Percentiles rank a stretch among this genome's conserved stretches.
These are phyloP conservation scores for Daldinia decipiens DNA, from an alignment of 495 filamentous ascomycete genomes.

Conservation along the genomic window DNA sequence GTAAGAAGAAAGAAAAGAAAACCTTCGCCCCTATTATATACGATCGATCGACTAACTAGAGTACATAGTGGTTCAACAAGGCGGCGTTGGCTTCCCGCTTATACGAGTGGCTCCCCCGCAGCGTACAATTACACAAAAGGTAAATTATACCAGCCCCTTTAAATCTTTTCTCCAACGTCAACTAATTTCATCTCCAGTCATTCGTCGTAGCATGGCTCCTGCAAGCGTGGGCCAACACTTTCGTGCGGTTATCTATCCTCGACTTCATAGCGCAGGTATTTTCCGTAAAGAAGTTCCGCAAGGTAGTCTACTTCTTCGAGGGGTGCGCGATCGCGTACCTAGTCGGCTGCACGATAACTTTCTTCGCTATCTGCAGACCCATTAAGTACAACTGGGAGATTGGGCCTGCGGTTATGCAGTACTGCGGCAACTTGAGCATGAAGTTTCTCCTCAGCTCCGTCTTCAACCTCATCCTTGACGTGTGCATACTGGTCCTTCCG, in stretches of 20 bases:
- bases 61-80: not conserved
- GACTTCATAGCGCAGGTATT: constrained; percentile 4
- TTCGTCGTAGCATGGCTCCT: not conserved
- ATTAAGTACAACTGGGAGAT: not conserved
- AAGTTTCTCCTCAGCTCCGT: not conserved
- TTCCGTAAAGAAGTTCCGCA: not conserved
- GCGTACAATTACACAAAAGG: constrained; percentile 2
- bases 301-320: not conserved
- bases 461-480: not conserved
- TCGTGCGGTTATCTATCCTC: not conserved
- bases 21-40: not conserved
- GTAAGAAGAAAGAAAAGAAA: not conserved
- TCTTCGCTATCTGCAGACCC: not conserved
- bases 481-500: not conserved
- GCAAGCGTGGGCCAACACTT: not conserved
- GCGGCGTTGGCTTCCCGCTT: constrained; percentile 2
- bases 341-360: not conserved
- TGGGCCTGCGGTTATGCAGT: not conserved
- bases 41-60: not conserved
- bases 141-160: not conserved
- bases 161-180: not conserved
- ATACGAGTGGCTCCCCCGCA: not conserved
- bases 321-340: not conserved
- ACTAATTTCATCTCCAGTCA: not conserved
- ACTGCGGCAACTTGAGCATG: not conserved